Evolutionary conservation across 169 alveolate genomes (phyloP), one percentile per base, ranked within the genome.

Genomic region (Plasmodium knowlesi): DNA sequence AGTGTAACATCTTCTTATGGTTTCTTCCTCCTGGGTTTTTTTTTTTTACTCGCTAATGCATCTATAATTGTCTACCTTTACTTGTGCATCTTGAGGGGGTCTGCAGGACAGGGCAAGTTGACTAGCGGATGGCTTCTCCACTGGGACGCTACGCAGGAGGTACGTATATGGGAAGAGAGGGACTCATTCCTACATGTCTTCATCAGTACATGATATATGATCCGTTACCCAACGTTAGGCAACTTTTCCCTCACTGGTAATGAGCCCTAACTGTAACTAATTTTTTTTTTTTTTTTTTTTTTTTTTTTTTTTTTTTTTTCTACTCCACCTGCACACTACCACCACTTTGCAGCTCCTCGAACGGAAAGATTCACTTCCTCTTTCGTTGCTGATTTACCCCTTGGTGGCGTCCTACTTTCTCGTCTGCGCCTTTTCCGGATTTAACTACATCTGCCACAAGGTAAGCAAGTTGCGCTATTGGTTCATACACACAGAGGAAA

Each of bases 401-500:
- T 16, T 88, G 10, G 39, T 88, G 22, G 25, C 10, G 50, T 28
- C 89, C 10, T 88, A 88, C 50, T 30, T 88, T 28, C 78, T 88
- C 43, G 32, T 53, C n/a, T 88, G 94, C 41, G 73, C 94, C 34
- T 57, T 88, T 3, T 88, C 57, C 14, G 94, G 94, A n/a, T 78
- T 41, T 39, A 37, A 46, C 34, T 61, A 41, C 43, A 78, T 88
- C 32, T 41, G 94, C 19, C 70, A 80, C 41, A 79, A 88, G 84
- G 94, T 88, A 46, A 57, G 46, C 10, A 5, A 30, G 46, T 50
- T 50, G 22, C 8, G 22, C 25, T 14, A 3, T 50, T 12, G 61
- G 61, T 12, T 50, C 22, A 84, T 5, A 22, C 57, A 4, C 8
- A 5, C 14, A 25, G n/a, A 67, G 37, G 37, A 32, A n/a, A n/a